Evolutionary conservation across 768 basidiomycete genomes (phyloP).

Genomic region (Rhizopogon vinicolor): DNA sequence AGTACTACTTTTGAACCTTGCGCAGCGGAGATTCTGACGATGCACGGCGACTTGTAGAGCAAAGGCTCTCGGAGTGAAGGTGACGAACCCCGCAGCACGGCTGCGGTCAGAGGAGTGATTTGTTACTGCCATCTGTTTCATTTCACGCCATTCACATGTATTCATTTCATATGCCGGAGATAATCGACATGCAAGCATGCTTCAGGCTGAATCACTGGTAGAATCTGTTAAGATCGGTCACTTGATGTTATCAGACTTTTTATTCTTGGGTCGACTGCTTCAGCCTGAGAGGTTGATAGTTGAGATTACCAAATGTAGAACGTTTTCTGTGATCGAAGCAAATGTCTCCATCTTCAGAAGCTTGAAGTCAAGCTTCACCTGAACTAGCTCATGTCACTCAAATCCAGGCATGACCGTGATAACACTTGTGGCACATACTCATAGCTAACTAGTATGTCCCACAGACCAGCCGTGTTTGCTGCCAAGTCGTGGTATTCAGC

Average conservation of each 20-base stretch:
- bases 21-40: conserved; percentile 1
- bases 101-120: conserved; percentile 90
- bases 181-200: conserved; percentile 46
- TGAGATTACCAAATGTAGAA: conserved; percentile 21
- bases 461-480: conserved; percentile 74
- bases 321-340: conserved; percentile 9
- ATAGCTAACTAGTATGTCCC: not conserved
- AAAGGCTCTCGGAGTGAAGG: conserved; percentile 84
- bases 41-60: conserved; percentile 44
- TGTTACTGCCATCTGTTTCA: conserved; percentile 33
- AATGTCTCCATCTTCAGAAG: not conserved
- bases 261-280: too few relatives aligned
- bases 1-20: not conserved
- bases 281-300: not conserved
- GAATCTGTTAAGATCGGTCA: not conserved
- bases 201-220: conserved; percentile 23
- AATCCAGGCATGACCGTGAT: conserved; percentile 23
- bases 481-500: conserved; percentile 80
- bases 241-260: not conserved
- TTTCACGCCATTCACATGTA: conserved; percentile 43
- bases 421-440: not conserved
- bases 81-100: conserved; percentile 89
- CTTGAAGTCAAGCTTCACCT: conserved; percentile 3
- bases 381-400: conserved; percentile 13
- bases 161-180: conserved; percentile 46